Evolutionary conservation across 2,329 filamentous ascomycete species (phyloP).

Genomic region (Scorias spongiosa): DNA sequence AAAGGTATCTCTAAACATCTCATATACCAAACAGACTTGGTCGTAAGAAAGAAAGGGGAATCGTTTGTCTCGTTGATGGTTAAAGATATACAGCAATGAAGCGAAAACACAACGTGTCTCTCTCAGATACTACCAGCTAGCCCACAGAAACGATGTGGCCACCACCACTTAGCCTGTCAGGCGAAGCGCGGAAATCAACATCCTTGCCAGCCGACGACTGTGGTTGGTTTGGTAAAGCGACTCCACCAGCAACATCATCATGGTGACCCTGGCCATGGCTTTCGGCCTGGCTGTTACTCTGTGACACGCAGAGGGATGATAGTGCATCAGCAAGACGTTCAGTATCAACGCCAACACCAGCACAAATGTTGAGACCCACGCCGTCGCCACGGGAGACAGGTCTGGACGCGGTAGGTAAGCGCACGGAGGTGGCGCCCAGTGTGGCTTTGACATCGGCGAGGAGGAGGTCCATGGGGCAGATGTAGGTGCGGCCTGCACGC

Average conservation of each 20-base stretch:
- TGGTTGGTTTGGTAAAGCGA: neutral
- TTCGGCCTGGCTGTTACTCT: neutral
- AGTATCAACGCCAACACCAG: neutral
- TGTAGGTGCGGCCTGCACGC: conserved; percentile 64
- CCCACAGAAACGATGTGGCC: no score
- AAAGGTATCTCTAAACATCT: no score
- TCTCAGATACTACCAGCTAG: no score
- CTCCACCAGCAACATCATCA: neutral
- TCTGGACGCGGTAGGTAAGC: conserved; percentile 36
- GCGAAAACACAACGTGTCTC: no score
- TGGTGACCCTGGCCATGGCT: no score
- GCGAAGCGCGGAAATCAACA: neutral
- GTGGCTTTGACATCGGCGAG: conserved; percentile 73
- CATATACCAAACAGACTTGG: no score
- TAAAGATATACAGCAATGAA: no score
- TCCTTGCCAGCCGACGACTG: neutral
- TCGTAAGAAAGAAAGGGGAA: no score
- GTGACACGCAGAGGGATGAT: no score
- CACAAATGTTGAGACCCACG: neutral
- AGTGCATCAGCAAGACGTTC: no score
- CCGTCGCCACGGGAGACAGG: neutral
- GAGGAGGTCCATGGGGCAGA: conserved; percentile 86
- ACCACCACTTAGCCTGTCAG: neutral
- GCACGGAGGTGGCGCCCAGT: conserved; percentile 53
- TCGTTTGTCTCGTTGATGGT: no score